A percentile compares a stretch with the other conserved stretches of the same genome.
These are phyloP conservation scores for Aspergillus sp. DNA, from an alignment of 2,329 filamentous ascomycete genomes.

Conservation along the genomic window DNA sequence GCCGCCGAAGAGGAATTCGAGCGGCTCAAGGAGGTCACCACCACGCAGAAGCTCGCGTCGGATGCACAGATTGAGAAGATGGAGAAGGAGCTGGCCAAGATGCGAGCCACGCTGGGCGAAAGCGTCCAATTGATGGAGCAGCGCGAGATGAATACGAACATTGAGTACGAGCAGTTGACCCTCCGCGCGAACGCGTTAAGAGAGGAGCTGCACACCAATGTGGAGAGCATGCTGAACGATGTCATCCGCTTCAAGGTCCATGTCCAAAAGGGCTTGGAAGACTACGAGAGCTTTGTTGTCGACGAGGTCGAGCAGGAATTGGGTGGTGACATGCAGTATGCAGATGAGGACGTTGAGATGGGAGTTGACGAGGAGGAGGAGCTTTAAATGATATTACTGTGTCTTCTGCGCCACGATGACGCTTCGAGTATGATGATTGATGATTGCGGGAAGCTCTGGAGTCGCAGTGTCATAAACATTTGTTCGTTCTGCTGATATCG, in stretches of 20 bases:
- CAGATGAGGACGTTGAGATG: conserved; percentile 28
- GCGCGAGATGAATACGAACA: conserved; percentile 92
- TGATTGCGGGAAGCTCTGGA: background rate
- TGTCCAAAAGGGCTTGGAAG: conserved; percentile 86
- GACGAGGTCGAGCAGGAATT: conserved; percentile 89
- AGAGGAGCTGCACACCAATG: conserved; percentile 97
- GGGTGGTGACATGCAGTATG: conserved; percentile 59
- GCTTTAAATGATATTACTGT: conserved; percentile 1
- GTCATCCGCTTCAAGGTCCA: conserved; percentile 99
- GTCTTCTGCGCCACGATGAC: background rate
- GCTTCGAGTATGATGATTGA: conserved; percentile 9
- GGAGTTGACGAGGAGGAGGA: conserved; percentile 10
- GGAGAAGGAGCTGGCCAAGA: conserved; percentile 95
- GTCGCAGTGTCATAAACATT: background rate
- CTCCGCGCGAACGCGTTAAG: conserved; percentile 78
- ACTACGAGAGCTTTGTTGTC: conserved; percentile 90
- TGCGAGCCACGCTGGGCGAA: conserved; percentile 80
- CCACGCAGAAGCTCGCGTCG: conserved; percentile 80
- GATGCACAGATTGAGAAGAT: conserved; percentile 98
- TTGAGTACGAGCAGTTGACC: conserved; percentile 94
- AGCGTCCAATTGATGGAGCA: conserved; percentile 91
- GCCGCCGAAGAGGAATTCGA: conserved; percentile 93
- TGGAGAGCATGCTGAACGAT: conserved; percentile 94
- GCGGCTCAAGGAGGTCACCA: conserved; percentile 84
- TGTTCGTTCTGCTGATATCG: background rate